These are phyloP conservation scores for Potentilla sterilis DNA, from an alignment of 306 rosid species.

Conservation along the genomic window DNA sequence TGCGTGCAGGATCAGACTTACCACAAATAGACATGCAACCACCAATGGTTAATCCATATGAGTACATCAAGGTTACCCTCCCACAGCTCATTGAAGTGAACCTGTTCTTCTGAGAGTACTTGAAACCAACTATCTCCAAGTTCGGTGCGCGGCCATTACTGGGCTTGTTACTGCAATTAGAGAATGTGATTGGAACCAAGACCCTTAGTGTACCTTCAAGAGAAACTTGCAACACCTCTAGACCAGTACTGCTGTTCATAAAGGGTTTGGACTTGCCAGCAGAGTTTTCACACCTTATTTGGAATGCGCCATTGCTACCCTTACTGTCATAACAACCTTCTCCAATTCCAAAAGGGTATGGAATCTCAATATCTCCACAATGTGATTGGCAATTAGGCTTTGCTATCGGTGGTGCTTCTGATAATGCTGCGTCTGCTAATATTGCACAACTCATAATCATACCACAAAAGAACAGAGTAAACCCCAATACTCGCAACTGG, in stretches of 20 bases:
- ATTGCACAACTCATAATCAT: background rate
- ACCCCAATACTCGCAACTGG: no score
- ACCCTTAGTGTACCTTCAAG: no score
- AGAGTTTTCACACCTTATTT: background rate
- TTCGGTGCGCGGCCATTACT: no score
- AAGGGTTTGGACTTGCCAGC: background rate
- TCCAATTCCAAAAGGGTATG: constrained; percentile 22
- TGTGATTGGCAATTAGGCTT: constrained; percentile 8
- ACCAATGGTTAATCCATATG: background rate
- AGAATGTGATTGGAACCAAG: no score
- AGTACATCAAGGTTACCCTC: background rate
- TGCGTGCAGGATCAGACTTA: no score
- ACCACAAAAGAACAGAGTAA: no score
- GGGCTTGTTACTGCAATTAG: no score
- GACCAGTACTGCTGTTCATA: background rate
- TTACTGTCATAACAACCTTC: background rate
- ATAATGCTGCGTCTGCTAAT: background rate
- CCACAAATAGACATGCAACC: background rate
- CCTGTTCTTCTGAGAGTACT: background rate
- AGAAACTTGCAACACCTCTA: background rate
- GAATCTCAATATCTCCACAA: constrained; percentile 10
- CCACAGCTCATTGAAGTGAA: constrained; percentile 5
- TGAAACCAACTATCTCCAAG: no score
- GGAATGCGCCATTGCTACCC: background rate
- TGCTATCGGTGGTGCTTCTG: background rate